Evolutionary conservation across 495 filamentous ascomycete species (phyloP), one percentile per base, ranked within the genome.

Genomic region (Aspergillus affinis): DNA sequence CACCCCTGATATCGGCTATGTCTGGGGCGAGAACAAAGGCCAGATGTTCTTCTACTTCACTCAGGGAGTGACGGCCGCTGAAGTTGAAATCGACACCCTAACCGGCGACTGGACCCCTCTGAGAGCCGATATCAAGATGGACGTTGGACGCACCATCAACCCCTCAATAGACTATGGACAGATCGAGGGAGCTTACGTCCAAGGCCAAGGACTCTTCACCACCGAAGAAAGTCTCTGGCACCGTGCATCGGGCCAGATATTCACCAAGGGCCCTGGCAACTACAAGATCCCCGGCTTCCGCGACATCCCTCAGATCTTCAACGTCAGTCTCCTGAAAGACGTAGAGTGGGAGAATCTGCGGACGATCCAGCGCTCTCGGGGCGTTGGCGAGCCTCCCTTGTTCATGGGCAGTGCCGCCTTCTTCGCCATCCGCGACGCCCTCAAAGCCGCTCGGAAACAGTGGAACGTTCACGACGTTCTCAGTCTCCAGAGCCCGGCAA

Each of bases 11-110:
- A 97, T 98, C 66, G 94, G 94, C n/a, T 98, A 98, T 64, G 84
- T 86, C 2, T 98, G 94, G 94, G 92, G 89, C 50, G 66, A 70
- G 50, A 90, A 90, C 66, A 81, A 74, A 9, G 91, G 93, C 13
- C 88, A 92, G 68, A 96, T 97, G 93, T 98, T 92, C 81, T 98
- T 90, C 80, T 98, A 98, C 81, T 98, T 97, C 76, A 98, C 94
- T 9, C 93, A 97, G 69, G 94, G 94, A 56, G 92, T 97, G 18
- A 82, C 93, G 0, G 86, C 90, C 3, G 87, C 93, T 9, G 93
- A 97, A 70, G 92, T 96, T 44, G 91, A 97, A 74, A 82, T 98
- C 59, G 94, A 98, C 78, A 95, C 91, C 0, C 76, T 98, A 27
- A 98, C 94, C 0, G 94, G 94, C 26, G 90, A 94, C 61, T 97